phyloP scores from a whole-genome alignment of 2,329 filamentous ascomycete species.

The Claviceps sp. region DNA sequence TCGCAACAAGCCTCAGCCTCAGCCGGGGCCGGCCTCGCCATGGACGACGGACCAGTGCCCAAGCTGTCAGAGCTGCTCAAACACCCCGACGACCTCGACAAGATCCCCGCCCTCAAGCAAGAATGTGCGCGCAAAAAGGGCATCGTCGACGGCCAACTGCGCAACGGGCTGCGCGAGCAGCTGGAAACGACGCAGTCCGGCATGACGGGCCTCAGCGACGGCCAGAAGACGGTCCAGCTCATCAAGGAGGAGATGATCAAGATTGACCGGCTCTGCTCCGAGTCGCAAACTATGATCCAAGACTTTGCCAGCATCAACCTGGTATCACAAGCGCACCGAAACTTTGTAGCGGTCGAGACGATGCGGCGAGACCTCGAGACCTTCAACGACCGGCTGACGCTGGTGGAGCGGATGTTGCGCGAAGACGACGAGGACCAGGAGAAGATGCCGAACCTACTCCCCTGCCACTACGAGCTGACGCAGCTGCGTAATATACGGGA shows the following conservation, averaged over 20 bases:
- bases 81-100: conserved; percentile 94
- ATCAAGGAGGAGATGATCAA: conserved; percentile 99
- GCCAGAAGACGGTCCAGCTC: conserved; percentile 78
- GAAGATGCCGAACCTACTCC: conserved; percentile 82
- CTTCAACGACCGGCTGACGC: conserved; percentile 65
- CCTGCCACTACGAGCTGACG: conserved; percentile 84
- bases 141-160: conserved; percentile 80
- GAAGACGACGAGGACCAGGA: conserved; percentile 78
- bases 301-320: conserved; percentile 91
- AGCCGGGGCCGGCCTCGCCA: conserved; percentile 8
- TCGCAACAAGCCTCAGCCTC: too few species aligned
- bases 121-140: conserved; percentile 93
- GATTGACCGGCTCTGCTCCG: conserved; percentile 93
- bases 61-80: conserved; percentile 88
- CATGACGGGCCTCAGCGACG: conserved; percentile 78
- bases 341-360: conserved; percentile 85
- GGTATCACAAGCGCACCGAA: conserved; percentile 86
- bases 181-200: conserved; percentile 88
- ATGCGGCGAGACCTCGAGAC: conserved; percentile 86
- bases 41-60: conserved; percentile 50
- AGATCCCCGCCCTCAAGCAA: conserved; percentile 76
- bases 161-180: conserved; percentile 79
- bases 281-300: conserved; percentile 93
- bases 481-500: conserved; percentile 87
- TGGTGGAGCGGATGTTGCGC: conserved; percentile 64